Conservation (phyloP, 805 yeast species). For the Jamesozyma rosinii region DNA sequence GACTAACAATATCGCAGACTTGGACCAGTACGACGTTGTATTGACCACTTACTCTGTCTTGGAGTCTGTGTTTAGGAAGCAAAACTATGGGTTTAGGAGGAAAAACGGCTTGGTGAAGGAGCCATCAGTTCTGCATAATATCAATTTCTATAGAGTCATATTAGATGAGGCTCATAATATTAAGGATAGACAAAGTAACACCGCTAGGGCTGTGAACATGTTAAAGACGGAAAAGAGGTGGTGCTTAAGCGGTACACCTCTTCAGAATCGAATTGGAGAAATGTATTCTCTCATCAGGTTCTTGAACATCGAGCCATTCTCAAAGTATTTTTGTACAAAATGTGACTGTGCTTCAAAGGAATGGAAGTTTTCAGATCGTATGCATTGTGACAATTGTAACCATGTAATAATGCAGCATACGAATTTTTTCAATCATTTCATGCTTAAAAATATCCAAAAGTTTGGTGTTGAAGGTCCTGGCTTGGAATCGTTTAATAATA, state of each 20-base stretch:
- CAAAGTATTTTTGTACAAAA: slow-evolving; percentile 83
- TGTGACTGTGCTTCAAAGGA: slow-evolving; percentile 76
- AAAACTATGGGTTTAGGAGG: slow-evolving; percentile 72
- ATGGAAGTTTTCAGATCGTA: slow-evolving; percentile 79
- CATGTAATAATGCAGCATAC: slow-evolving; percentile 94
- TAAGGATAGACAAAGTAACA: slow-evolving; percentile 87
- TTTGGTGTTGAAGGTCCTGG: slow-evolving; percentile 80
- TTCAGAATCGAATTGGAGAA: slow-evolving; percentile 94
- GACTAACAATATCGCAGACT: slow-evolving; percentile 45
- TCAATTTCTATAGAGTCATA: slow-evolving; percentile 74
- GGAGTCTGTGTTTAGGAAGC: slow-evolving; percentile 78
- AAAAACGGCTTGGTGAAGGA: slow-evolving; percentile 65
- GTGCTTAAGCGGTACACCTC: slow-evolving; percentile 93
- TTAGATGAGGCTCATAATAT: slow-evolving; percentile 97
- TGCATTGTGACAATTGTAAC: slow-evolving; percentile 78
- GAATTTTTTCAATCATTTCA: slow-evolving; percentile 89
- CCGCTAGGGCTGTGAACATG: slow-evolving; percentile 83
- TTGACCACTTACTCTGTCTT: slow-evolving; percentile 88
- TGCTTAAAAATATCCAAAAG: slow-evolving; percentile 88
- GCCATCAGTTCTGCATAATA: slow-evolving; percentile 60
- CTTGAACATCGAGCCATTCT: slow-evolving; percentile 74
- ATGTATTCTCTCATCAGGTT: slow-evolving; percentile 86
- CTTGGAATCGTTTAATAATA: slow-evolving; percentile 60
- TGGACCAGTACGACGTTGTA: slow-evolving; percentile 57
- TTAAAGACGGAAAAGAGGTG: slow-evolving; percentile 67